Evolutionary conservation across 2,329 filamentous ascomycete species (phyloP), one percentile per base, ranked within the genome.

Genomic region (Monosporascus sp.): DNA sequence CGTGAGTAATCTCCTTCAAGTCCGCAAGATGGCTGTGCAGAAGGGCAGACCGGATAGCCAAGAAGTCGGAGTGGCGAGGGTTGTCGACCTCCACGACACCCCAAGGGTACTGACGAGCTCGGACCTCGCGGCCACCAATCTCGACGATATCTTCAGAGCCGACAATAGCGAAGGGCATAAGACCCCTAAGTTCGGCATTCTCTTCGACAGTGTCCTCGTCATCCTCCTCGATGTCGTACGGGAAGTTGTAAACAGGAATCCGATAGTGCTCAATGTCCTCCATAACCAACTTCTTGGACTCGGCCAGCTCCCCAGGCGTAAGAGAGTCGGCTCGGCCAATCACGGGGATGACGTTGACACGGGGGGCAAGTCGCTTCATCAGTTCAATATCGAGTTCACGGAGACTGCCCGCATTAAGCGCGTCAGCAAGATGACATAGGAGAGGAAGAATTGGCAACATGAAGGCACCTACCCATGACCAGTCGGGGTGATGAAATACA

Each of bases 261-360:
- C 94, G 89, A 80, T 99, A 99, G 77, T 99, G 94, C 78, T 99
- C 94, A 65, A 99, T 99, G 72, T 99, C 94, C 80, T 99, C 94
- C 94, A 99, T 99, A 69, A 99, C 92, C 58, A 99, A 84, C 82
- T 97, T 99, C 86, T 99, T 99, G 63, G 93, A 97, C 77, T 99
- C 94, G 63, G 94, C 94, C 60, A 99, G 82, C 78, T 99, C 94
- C 63, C 90, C 88, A 40, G 94, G 94, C 53, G 94, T 99, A 59
- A 99, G 87, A 22, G 94, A 96, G 73, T 99, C 94, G 70, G 94
- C 94, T 74, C 97, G 96, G 70, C 94, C 94, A 72, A 99, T 97
- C 66, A 99, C 94, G 59, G 94, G 94, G 63, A 99, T 99, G 64
- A 99, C 94, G 73, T 99, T 99, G 76, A 96, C 93, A 71, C 94